Conservation (phyloP, 306 rosid species). For the Medicago arabica region DNA sequence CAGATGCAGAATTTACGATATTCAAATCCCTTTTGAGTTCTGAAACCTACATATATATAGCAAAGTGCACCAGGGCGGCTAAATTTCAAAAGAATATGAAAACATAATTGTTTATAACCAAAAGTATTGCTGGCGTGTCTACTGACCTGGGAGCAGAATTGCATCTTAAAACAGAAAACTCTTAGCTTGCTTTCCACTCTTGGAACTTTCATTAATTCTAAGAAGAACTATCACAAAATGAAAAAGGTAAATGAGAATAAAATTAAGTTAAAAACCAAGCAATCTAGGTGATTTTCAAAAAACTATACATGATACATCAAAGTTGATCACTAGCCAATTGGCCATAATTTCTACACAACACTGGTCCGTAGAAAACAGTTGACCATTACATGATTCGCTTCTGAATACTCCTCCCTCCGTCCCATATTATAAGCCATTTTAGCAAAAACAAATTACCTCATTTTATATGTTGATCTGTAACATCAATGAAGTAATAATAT, state of each 20-base stretch:
- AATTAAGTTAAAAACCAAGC: constrained; percentile 50
- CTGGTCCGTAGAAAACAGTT: background rate
- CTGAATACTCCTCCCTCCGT: too few species aligned
- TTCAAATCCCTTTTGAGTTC: constrained; percentile 85
- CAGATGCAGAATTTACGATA: constrained; percentile 77
- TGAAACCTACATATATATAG: constrained; percentile 58
- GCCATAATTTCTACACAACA: background rate
- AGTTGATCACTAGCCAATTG: background rate
- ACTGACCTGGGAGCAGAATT: constrained; percentile 79
- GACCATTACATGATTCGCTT: too few species aligned
- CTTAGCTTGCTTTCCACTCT: constrained; percentile 88
- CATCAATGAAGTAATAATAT: too few species aligned
- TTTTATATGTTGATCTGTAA: too few species aligned
- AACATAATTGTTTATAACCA: constrained; percentile 39
- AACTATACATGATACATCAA: constrained; percentile 32
- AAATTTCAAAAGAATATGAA: constrained; percentile 37
- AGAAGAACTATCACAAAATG: constrained; percentile 68
- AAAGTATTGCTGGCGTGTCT: constrained; percentile 34
- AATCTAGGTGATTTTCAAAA: constrained; percentile 27
- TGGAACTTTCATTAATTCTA: constrained; percentile 93
- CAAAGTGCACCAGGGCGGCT: constrained; percentile 41
- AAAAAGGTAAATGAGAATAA: constrained; percentile 45
- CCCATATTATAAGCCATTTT: too few species aligned
- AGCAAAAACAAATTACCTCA: too few species aligned
- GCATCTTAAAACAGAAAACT: constrained; percentile 91